phyloP scores from a whole-genome alignment of 768 basidiomycete species.

The Pisolithus orientalis region DNA sequence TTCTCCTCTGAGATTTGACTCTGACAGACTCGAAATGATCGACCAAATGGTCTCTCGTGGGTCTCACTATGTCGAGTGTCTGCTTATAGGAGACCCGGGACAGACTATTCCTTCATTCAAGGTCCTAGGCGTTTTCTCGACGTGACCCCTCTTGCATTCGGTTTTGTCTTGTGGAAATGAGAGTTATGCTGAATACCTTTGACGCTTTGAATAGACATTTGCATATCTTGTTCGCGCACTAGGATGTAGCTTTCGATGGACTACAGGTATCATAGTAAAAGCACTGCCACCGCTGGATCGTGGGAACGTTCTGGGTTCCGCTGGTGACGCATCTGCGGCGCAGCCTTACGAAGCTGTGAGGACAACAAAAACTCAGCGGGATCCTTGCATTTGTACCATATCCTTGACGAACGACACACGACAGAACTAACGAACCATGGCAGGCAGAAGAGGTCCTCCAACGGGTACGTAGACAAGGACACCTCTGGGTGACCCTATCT shows the following conservation, averaged over 20 bases:
- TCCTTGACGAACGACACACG: not conserved
- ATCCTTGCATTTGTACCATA: too few relatives aligned
- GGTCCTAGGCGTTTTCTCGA: slow-evolving; percentile 85
- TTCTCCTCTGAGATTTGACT: not conserved
- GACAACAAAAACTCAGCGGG: too few relatives aligned
- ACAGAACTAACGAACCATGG: slow-evolving; percentile 9
- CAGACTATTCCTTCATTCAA: slow-evolving; percentile 76
- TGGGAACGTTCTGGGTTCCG: not conserved
- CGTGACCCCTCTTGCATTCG: slow-evolving; percentile 30
- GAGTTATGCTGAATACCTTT: not conserved
- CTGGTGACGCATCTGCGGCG: too few relatives aligned
- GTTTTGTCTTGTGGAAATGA: not conserved
- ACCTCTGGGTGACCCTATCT: not conserved
- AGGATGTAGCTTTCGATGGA: too few relatives aligned
- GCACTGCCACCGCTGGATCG: not conserved
- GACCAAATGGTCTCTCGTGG: slow-evolving; percentile 82
- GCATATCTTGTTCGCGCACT: not conserved
- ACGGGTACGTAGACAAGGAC: slow-evolving; percentile 4
- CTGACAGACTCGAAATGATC: slow-evolving; percentile 68
- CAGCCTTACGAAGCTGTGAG: too few relatives aligned
- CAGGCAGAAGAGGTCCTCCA: slow-evolving; percentile 6
- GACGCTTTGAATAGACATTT: not conserved
- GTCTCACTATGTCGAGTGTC: slow-evolving; percentile 91
- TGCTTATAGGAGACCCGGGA: slow-evolving; percentile 84
- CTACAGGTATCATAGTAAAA: too few relatives aligned